Evolutionary conservation across 1,284 basidiomycete species (phyloP).

Genomic region (Mycosarcoma mackinlayi): DNA sequence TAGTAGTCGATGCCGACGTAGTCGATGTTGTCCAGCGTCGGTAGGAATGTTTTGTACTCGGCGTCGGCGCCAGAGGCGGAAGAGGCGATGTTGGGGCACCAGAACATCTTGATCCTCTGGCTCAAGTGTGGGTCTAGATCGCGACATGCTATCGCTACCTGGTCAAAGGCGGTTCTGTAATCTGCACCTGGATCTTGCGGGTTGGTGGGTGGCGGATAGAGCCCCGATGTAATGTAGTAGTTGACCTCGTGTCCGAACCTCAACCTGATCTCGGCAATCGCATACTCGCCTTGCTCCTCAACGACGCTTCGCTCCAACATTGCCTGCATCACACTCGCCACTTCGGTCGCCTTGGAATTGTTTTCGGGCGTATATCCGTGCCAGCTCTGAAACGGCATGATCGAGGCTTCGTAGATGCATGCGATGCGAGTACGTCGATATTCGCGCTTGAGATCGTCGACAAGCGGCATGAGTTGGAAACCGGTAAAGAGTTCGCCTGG

Average conservation of each 20-base stretch:
- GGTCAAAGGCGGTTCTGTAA: constrained; percentile 20
- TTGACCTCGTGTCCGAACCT: constrained; percentile 42
- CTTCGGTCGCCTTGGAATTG: constrained; percentile 17
- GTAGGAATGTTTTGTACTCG: constrained; percentile 30
- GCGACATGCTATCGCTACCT: constrained; percentile 25
- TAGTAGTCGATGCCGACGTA: constrained; percentile 47
- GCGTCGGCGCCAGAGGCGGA: constrained; percentile 10
- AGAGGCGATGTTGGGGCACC: constrained; percentile 46
- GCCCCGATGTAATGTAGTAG: constrained; percentile 34
- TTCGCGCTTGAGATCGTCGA: constrained; percentile 27
- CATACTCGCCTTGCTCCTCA: background rate
- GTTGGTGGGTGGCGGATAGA: constrained; percentile 20
- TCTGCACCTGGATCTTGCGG: constrained; percentile 13
- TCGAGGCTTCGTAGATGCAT: constrained; percentile 30
- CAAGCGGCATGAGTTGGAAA: constrained; percentile 31
- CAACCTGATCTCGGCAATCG: constrained; percentile 23
- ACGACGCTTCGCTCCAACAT: constrained; percentile 17
- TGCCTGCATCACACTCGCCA: constrained; percentile 17
- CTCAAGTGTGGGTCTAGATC: background rate
- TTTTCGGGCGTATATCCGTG: constrained; percentile 18
- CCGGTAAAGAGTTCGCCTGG: constrained; percentile 24
- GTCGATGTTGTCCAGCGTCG: constrained; percentile 16
- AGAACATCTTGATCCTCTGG: constrained; percentile 30
- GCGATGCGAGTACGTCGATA: background rate
- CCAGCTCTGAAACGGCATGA: constrained; percentile 45